Percentiles rank a stretch among this genome's conserved stretches.
Evolutionary conservation across 2,329 filamentous ascomycete species (phyloP).

Genomic region (Fusarium goolgardi): DNA sequence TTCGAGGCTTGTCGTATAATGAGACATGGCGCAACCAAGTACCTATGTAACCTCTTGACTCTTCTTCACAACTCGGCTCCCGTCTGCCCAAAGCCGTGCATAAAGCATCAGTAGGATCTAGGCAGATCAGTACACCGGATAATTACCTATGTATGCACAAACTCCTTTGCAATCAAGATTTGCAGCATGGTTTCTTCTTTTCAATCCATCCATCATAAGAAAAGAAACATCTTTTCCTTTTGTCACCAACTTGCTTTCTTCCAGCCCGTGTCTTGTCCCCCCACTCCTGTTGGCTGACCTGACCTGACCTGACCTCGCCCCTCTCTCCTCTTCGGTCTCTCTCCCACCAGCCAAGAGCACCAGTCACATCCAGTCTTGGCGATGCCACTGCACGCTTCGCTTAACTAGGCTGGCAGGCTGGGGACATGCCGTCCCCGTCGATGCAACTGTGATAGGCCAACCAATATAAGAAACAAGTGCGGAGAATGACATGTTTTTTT

Average conservation of each 20-base stretch:
- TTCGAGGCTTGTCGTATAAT: slow-evolving; percentile 14
- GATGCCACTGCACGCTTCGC: slow-evolving; percentile 28
- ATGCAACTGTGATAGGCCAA: slow-evolving; percentile 29
- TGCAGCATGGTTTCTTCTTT: slow-evolving; percentile 20
- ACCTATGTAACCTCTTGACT: background rate
- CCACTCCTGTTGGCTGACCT: slow-evolving; percentile 11
- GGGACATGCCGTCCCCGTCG: slow-evolving; percentile 4
- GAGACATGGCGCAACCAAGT: slow-evolving; percentile 26
- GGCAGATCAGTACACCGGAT: no score
- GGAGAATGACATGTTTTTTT: slow-evolving; percentile 20
- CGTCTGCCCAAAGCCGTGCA: background rate
- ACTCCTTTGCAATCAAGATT: background rate
- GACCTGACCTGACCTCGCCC: slow-evolving; percentile 7
- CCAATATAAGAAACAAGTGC: slow-evolving; percentile 8
- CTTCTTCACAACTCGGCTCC: slow-evolving; percentile 13
- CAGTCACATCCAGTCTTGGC: slow-evolving; percentile 34
- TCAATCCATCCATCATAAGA: background rate
- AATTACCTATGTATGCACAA: background rate
- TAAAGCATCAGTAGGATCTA: slow-evolving; percentile 1
- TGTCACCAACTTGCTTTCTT: slow-evolving; percentile 1
- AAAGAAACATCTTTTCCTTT: slow-evolving; percentile 3
- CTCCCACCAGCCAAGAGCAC: slow-evolving; percentile 15
- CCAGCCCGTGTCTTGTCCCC: background rate
- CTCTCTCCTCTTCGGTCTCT: background rate
- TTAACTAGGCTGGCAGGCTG: slow-evolving; percentile 8